A percentile compares a stretch with the other conserved stretches of the same genome.
phyloP scores from a whole-genome alignment of 2,329 filamentous ascomycete genomes.

The Bipolaris gigantea region DNA sequence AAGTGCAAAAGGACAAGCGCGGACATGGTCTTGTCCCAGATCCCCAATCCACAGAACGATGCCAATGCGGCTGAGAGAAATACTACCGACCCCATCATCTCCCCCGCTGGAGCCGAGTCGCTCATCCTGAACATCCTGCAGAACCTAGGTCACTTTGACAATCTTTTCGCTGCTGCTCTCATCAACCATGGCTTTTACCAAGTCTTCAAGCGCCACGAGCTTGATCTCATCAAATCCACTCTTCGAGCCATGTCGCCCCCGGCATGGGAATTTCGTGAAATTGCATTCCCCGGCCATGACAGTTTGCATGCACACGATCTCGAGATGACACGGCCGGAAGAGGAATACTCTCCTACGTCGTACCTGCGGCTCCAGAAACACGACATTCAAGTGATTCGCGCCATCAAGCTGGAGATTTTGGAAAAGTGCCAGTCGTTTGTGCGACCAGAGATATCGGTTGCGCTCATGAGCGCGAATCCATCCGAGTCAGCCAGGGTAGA shows the following conservation, averaged over 20 bases:
- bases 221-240: conserved; percentile 56
- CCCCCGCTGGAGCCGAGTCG: conserved; percentile 50
- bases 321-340: conserved; percentile 51
- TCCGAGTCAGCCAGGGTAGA: conserved; percentile 57
- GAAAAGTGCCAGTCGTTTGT: conserved; percentile 59
- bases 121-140: conserved; percentile 57
- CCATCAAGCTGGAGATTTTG: conserved; percentile 60
- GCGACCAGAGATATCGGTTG: conserved; percentile 58
- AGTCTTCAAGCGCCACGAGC: conserved; percentile 60
- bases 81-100: conserved; percentile 42
- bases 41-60: conserved; percentile 14
- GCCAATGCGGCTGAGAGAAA: conserved; percentile 7
- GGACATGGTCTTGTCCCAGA: conserved; percentile 25
- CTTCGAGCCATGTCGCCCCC: conserved; percentile 58
- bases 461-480: conserved; percentile 54
- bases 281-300: conserved; percentile 55
- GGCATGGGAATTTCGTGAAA: conserved; percentile 63
- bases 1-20: conserved; percentile 24
- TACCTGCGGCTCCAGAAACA: conserved; percentile 57
- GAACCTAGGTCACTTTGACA: conserved; percentile 53
- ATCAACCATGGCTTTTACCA: conserved; percentile 60
- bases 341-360: conserved; percentile 56
- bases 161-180: conserved; percentile 58
- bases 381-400: conserved; percentile 57
- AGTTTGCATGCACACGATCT: conserved; percentile 45